phyloP scores from a whole-genome alignment of 2,329 filamentous ascomycete genomes.

The Monosporascus sp. region DNA sequence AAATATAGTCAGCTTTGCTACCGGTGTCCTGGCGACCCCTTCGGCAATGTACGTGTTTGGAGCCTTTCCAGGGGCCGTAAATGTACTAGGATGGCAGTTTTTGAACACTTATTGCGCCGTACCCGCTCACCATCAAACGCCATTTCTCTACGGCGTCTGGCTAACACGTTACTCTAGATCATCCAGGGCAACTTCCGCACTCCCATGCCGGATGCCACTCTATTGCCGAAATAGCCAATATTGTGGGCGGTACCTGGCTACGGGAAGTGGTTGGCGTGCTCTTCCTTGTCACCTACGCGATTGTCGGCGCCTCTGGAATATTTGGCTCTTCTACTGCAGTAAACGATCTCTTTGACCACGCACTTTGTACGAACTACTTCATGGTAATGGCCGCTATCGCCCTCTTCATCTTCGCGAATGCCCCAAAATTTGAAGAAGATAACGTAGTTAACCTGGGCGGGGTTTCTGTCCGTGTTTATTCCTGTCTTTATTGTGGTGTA shows the following conservation, averaged over 20 bases:
- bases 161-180: slow-evolving; percentile 11
- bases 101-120: slow-evolving; percentile 26
- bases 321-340: slow-evolving; percentile 54
- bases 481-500: slow-evolving; percentile 54
- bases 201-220: slow-evolving; percentile 34
- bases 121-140: too few relatives aligned
- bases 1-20: slow-evolving; percentile 35
- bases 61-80: slow-evolving; percentile 37
- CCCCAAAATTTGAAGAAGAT: slow-evolving; percentile 58
- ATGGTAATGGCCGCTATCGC: slow-evolving; percentile 46
- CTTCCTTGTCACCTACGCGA: slow-evolving; percentile 53
- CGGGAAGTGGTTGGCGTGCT: slow-evolving; percentile 49
- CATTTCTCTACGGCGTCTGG: slow-evolving; percentile 25
- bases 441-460: slow-evolving; percentile 57
- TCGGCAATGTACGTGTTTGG: slow-evolving; percentile 38
- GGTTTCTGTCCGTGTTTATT: slow-evolving; percentile 53
- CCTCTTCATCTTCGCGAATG: slow-evolving; percentile 43
- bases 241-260: slow-evolving; percentile 46
- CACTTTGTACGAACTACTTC: slow-evolving; percentile 55
- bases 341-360: slow-evolving; percentile 54
- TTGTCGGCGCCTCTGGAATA: slow-evolving; percentile 53
- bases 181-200: slow-evolving; percentile 35
- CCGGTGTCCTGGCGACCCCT: slow-evolving; percentile 37
- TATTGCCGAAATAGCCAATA: slow-evolving; percentile 51
- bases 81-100: slow-evolving; percentile 36